Evolutionary conservation across 176 grass and related monocot species (phyloP).

Genomic region (Oryza brachyantha): DNA sequence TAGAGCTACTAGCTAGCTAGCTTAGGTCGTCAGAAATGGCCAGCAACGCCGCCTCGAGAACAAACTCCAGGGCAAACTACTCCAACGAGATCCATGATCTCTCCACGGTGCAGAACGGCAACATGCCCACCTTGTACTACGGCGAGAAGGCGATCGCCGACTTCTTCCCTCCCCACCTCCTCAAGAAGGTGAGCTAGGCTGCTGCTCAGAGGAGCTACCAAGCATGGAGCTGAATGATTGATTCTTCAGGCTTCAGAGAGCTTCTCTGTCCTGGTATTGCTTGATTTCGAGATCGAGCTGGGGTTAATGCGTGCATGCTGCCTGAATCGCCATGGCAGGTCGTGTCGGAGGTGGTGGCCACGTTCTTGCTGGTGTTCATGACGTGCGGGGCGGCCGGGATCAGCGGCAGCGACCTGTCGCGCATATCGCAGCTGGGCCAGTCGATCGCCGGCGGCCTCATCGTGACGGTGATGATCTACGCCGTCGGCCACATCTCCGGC

Average conservation of each 20-base stretch:
- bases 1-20: conserved; percentile 2
- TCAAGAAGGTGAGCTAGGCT: conserved; percentile 55
- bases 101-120: conserved; percentile 42
- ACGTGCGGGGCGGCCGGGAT: conserved; percentile 72
- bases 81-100: conserved; percentile 79
- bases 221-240: background rate
- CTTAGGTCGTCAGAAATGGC: conserved; percentile 53
- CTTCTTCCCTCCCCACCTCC: conserved; percentile 74
- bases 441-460: conserved; percentile 90
- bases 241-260: background rate
- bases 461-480: conserved; percentile 96
- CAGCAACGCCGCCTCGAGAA: conserved; percentile 47
- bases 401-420: conserved; percentile 23
- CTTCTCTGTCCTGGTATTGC: background rate
- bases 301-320: background rate
- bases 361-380: conserved; percentile 94
- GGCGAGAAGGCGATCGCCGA: conserved; percentile 24
- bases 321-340: conserved; percentile 46
- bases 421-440: conserved; percentile 87
- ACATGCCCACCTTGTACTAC: conserved; percentile 27
- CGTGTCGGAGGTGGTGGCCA: conserved; percentile 71
- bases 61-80: conserved; percentile 63
- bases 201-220: background rate
- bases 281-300: background rate
- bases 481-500: conserved; percentile 95